Conservation (phyloP, 2,329 filamentous ascomycete species). For the Pseudogymnoascus sp. region DNA sequence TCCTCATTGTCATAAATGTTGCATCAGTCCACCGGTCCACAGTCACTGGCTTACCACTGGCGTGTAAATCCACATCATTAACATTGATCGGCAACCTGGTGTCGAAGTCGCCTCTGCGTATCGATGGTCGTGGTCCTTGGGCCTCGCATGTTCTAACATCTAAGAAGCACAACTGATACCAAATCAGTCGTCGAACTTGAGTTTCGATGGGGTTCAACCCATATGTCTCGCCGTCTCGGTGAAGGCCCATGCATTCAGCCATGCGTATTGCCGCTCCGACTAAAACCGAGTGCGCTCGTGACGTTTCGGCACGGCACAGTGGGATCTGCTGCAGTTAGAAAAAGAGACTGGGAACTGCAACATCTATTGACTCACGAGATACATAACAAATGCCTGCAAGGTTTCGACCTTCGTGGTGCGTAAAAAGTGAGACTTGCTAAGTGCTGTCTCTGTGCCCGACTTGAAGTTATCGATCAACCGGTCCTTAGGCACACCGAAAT, state of each 20-base stretch:
- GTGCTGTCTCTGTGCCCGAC: slow-evolving; percentile 56
- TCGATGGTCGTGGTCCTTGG: slow-evolving; percentile 62
- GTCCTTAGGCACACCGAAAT: slow-evolving; percentile 49
- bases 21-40: slow-evolving; percentile 55
- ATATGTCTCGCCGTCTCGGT: slow-evolving; percentile 62
- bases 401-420: slow-evolving; percentile 66
- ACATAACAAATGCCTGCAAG: slow-evolving; percentile 69
- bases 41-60: slow-evolving; percentile 34
- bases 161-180: slow-evolving; percentile 71
- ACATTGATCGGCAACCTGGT: slow-evolving; percentile 65
- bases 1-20: slow-evolving; percentile 59
- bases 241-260: slow-evolving; percentile 70
- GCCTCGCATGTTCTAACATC: slow-evolving; percentile 68
- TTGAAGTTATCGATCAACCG: slow-evolving; percentile 55
- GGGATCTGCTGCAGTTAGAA: slow-evolving; percentile 44
- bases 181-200: slow-evolving; percentile 63
- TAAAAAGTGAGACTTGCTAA: slow-evolving; percentile 63
- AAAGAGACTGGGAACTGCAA: background rate
- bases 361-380: slow-evolving; percentile 46
- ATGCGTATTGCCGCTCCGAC: slow-evolving; percentile 64
- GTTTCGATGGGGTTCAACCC: slow-evolving; percentile 59
- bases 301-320: slow-evolving; percentile 63
- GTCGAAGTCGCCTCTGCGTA: slow-evolving; percentile 67
- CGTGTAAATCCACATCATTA: slow-evolving; percentile 54
- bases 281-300: slow-evolving; percentile 63